These are phyloP conservation scores for Dipteronia sinensis DNA, from an alignment of 345 rosid genomes.

Conservation along the genomic window DNA sequence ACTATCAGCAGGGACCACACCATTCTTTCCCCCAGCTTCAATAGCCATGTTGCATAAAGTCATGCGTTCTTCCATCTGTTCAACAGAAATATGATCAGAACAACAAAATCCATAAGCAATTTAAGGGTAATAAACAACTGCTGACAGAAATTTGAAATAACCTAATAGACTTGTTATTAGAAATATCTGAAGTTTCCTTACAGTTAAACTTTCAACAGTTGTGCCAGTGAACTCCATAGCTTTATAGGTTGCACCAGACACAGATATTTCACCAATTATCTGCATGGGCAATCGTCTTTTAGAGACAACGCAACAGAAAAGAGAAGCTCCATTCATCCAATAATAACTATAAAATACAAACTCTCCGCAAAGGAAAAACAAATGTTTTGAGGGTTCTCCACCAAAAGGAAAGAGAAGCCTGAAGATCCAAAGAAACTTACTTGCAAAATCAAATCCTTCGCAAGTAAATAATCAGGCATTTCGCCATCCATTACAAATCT, in stretches of 20 bases:
- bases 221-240: conserved; percentile 96
- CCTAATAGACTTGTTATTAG: neutral
- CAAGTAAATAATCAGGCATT: conserved; percentile 88
- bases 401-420: conserved; percentile 2
- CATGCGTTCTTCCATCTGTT: conserved; percentile 99
- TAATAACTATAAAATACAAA: neutral
- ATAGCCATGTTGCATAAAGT: conserved; percentile 96
- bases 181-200: conserved; percentile 39
- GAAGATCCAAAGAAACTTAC: conserved; percentile 45
- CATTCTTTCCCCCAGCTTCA: conserved; percentile 99
- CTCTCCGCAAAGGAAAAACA: neutral
- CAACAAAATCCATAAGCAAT: conserved; percentile 2
- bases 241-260: conserved; percentile 96
- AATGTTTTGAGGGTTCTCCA: neutral
- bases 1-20: conserved; percentile 89
- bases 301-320: neutral
- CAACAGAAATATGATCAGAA: conserved; percentile 18
- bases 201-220: conserved; percentile 80
- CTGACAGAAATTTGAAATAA: neutral
- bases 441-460: conserved; percentile 97
- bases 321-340: neutral
- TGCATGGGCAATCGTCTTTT: conserved; percentile 25
- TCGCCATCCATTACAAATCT: conserved; percentile 98
- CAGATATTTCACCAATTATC: conserved; percentile 98
- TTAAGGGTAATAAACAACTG: neutral